phyloP scores from a whole-genome alignment of 2,329 filamentous ascomycete genomes.

The Geosmithia putterillii region DNA sequence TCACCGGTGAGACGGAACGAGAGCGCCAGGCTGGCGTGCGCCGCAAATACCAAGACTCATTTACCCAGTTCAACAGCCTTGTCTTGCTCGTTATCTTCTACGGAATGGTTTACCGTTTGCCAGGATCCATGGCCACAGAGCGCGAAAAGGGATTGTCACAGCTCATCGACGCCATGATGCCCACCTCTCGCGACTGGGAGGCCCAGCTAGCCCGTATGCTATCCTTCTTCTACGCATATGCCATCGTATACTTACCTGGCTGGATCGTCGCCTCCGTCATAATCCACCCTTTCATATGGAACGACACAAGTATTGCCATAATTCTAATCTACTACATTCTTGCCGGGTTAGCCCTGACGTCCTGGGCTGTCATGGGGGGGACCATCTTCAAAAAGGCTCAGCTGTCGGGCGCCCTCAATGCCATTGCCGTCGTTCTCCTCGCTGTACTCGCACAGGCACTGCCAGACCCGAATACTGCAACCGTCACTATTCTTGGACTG shows the following conservation, averaged over 20 bases:
- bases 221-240: conserved; percentile 55
- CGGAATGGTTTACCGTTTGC: conserved; percentile 75
- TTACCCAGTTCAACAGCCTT: conserved; percentile 69
- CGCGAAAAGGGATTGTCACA: conserved; percentile 80
- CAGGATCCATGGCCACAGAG: conserved; percentile 75
- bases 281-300: conserved; percentile 11
- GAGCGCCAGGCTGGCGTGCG: conserved; percentile 57
- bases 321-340: conserved; percentile 61
- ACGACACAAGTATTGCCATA: conserved; percentile 43
- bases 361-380: conserved; percentile 63
- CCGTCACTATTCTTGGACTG: conserved; percentile 56
- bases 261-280: conserved; percentile 26
- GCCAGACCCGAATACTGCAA: conserved; percentile 42
- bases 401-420: conserved; percentile 64
- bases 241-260: conserved; percentile 46
- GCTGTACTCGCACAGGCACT: conserved; percentile 69
- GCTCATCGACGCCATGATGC: conserved; percentile 68
- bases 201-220: conserved; percentile 24
- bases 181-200: conserved; percentile 42
- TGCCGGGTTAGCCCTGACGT: conserved; percentile 59
- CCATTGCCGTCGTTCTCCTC: conserved; percentile 57
- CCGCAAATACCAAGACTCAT: conserved; percentile 53
- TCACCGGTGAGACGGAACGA: conserved; percentile 52
- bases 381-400: conserved; percentile 73
- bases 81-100: conserved; percentile 67